Conservation (phyloP, 208 protist species). For the Strigomonas oncopelti region DNA sequence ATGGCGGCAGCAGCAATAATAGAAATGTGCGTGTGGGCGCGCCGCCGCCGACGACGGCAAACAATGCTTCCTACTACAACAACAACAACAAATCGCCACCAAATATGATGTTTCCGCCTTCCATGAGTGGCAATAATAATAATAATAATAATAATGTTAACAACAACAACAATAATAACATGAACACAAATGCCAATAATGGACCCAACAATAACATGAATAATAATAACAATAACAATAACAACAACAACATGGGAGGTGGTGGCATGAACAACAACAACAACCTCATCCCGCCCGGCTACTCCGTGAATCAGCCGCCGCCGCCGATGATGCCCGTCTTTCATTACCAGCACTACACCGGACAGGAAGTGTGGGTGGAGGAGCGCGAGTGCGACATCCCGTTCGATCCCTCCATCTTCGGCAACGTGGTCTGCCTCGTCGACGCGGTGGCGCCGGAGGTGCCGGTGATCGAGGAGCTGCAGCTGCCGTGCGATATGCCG, state of each 20-base stretch:
- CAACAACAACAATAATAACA: constrained; percentile 6
- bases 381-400: constrained; percentile 43
- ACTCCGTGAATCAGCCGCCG: constrained; percentile 9
- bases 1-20: too few relatives aligned
- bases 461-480: constrained; percentile 35
- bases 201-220: not conserved
- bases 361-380: constrained; percentile 63
- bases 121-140: not conserved
- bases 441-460: constrained; percentile 62
- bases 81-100: too few relatives aligned
- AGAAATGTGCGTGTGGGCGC: too few relatives aligned
- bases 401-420: constrained; percentile 47
- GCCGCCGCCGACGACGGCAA: too few relatives aligned
- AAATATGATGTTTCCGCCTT: too few relatives aligned
- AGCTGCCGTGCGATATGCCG: constrained; percentile 27
- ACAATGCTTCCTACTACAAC: not conserved
- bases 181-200: not conserved
- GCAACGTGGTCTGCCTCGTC: constrained; percentile 76
- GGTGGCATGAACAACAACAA: not conserved
- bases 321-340: not conserved
- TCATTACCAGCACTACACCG: constrained; percentile 57
- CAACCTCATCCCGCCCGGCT: not conserved
- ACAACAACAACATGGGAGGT: too few relatives aligned
- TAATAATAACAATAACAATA: not conserved
- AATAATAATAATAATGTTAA: constrained; percentile 5